Percentiles rank a stretch among this genome's conserved stretches.
Evolutionary conservation across 2,329 filamentous ascomycete species (phyloP).

Genomic region (Trichoderma endophyticum): DNA sequence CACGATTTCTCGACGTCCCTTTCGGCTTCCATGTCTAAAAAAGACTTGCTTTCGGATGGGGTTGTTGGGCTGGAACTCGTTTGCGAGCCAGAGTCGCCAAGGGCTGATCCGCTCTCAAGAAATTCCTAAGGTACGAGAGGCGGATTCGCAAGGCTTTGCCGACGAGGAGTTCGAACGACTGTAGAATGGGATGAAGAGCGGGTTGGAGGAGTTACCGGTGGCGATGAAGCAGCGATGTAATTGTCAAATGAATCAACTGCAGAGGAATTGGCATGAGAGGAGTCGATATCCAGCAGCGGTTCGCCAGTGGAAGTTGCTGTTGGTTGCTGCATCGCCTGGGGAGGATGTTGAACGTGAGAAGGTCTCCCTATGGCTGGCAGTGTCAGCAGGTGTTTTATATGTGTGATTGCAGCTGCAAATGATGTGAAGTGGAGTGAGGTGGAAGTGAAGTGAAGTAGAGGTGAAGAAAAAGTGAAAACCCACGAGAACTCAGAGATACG

Average conservation of each 20-base stretch:
- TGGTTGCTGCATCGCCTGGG: neutral
- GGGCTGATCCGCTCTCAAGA: slow-evolving; percentile 33
- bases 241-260: neutral
- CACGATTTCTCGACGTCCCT: slow-evolving; percentile 20
- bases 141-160: slow-evolving; percentile 25
- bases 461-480: slow-evolving; percentile 13
- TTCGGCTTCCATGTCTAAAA: slow-evolving; percentile 36
- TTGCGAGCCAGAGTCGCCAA: slow-evolving; percentile 22
- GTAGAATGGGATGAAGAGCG: slow-evolving; percentile 33
- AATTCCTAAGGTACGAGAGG: slow-evolving; percentile 31
- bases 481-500: slow-evolving; percentile 27
- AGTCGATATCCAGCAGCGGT: neutral
- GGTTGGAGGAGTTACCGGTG: neutral
- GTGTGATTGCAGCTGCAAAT: too few species aligned
- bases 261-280: neutral
- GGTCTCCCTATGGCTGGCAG: neutral
- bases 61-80: neutral
- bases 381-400: neutral
- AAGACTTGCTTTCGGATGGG: slow-evolving; percentile 23
- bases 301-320: neutral
- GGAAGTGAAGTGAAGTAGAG: neutral
- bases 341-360: neutral
- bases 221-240: neutral
- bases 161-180: slow-evolving; percentile 35
- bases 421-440: neutral